phyloP scores from a whole-genome alignment of 257 asterid genomes.

The Penstemon newberryi region DNA sequence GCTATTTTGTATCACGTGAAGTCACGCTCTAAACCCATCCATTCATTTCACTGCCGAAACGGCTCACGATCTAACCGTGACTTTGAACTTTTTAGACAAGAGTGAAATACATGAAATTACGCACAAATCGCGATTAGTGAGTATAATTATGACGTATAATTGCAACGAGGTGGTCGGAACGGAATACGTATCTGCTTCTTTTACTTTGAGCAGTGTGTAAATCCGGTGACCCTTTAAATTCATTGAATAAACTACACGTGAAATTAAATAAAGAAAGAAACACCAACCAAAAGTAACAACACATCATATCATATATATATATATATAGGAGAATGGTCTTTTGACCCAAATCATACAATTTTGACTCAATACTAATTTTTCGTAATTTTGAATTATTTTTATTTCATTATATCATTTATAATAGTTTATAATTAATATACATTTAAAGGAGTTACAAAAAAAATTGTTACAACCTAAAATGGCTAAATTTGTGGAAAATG shows the following conservation, averaged over 20 bases:
- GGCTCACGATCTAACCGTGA: not conserved
- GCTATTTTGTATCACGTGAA: not conserved
- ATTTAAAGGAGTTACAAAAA: no score
- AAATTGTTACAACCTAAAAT: no score
- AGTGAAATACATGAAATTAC: not conserved
- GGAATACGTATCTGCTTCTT: not conserved
- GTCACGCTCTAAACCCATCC: slow-evolving; percentile 5
- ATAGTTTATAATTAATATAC: no score
- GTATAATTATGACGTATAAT: not conserved
- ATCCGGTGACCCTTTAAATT: not conserved
- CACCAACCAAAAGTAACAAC: no score
- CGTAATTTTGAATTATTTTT: no score
- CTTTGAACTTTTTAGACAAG: not conserved
- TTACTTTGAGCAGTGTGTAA: slow-evolving; percentile 9
- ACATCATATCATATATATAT: no score
- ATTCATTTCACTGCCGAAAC: not conserved
- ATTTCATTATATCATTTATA: no score
- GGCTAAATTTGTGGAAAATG: no score
- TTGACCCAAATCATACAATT: no score
- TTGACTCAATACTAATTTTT: no score
- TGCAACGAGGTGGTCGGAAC: slow-evolving; percentile 14
- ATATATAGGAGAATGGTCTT: no score
- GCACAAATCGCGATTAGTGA: not conserved
- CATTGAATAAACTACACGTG: not conserved
- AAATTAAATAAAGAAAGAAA: not conserved